phyloP scores from a whole-genome alignment of 1,139 yeast species.

The Blastobotrys petasosporus region DNA sequence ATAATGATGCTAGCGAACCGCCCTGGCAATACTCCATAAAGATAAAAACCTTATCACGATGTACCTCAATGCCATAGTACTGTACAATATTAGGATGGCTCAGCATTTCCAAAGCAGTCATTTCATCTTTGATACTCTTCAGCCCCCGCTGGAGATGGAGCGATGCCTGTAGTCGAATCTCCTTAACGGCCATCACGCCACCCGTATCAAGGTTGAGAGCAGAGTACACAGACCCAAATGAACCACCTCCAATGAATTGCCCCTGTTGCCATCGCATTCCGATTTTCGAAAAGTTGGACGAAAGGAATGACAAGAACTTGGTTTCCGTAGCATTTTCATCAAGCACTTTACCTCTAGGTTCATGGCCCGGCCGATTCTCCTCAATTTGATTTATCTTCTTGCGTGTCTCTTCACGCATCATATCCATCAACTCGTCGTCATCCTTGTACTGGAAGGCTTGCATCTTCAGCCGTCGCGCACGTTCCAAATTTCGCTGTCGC shows the following conservation, averaged over 20 bases:
- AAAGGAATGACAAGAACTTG: conserved; percentile 77
- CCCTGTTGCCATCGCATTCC: conserved; percentile 98
- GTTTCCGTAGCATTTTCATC: conserved; percentile 85
- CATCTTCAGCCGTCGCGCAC: conserved; percentile 43
- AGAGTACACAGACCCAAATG: conserved; percentile 90
- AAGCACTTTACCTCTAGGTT: conserved; percentile 76
- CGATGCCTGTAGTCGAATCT: conserved; percentile 83
- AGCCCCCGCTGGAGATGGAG: conserved; percentile 81
- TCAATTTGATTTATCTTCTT: conserved; percentile 57
- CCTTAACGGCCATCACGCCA: conserved; percentile 95
- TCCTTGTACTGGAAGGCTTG: conserved; percentile 38
- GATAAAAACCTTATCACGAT: conserved; percentile 87
- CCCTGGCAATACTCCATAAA: conserved; percentile 98
- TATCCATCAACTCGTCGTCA: conserved; percentile 53
- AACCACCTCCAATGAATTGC: conserved; percentile 87
- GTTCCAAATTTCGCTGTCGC: conserved; percentile 44
- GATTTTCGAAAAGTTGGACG: conserved; percentile 84
- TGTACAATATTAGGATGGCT: conserved; percentile 96
- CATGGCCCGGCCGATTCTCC: conserved; percentile 45
- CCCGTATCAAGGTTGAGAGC: conserved; percentile 93
- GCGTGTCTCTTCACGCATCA: conserved; percentile 55
- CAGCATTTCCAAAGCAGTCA: conserved; percentile 92
- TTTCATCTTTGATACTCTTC: conserved; percentile 88
- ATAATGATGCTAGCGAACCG: conserved; percentile 78
- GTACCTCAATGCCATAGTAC: conserved; percentile 95